Base-by-base conservation (phyloP, 2,329 filamentous ascomycete genomes). In the Cadophora sp. region DNA sequence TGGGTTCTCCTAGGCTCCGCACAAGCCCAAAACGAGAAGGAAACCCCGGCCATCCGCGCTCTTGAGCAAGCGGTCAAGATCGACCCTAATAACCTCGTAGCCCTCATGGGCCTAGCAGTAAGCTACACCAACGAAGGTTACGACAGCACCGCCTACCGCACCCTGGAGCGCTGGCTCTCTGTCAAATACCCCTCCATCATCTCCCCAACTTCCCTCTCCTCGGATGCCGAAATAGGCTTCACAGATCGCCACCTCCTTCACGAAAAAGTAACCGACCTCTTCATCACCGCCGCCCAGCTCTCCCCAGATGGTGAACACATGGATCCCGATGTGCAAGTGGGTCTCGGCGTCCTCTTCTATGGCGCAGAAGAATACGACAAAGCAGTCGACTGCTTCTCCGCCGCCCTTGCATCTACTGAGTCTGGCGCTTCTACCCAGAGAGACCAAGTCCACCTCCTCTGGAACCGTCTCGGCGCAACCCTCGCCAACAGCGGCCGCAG, bases 121-220 rank as follows among this genome's bases (percentile, higher is more conserved):
- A 97, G 93, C 5, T 99, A 99, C 80, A 99, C 96, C 58, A 99
- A 99, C 81, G 96, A 99, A 81, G 96, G 95, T 70, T 99, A 98
- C 81, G 96, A 99, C 80, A 95, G 92, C 76, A 97, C 94, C 22
- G 95, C 96, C 58, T 99, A 98, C 83, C 89, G 95, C 64, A 98
- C 95, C 11, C 86, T 99, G 16, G 96, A 99, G 81, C 92, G 95
- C 71, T 99, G 96, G 96, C 86, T 99, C 36, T 93, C 93, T n/a
- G 88, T 92, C 75, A 97, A 97, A 80, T 99, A 99, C 80, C 94
- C 96, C 7, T 84, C 88, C 43, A 88, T 99, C 70, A 88, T 94
- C 74, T 82, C 92, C 59, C 90, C 89, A 30, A 48, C 68, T 59
- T 85, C 93, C 43, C 81, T 96, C 18, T 91, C 92, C 22, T 87